Evolutionary conservation across 306 rosid genomes (phyloP).

Genomic region (Mucuna pruriens): DNA sequence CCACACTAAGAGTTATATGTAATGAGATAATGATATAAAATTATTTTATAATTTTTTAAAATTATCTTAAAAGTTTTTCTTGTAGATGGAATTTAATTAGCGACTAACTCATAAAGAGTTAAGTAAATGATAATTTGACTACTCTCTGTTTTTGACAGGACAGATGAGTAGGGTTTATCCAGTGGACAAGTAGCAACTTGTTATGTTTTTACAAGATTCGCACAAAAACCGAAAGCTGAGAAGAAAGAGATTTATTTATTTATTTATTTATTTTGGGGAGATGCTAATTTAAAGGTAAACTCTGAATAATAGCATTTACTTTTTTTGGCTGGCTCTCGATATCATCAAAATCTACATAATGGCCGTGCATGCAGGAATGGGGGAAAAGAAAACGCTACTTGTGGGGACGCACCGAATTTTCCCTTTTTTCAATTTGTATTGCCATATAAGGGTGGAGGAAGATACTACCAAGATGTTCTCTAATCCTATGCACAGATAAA

Average conservation of each 20-base stretch:
- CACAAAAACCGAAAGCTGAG: conserved; percentile 36
- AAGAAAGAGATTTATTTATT: neutral
- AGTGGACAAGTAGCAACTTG: conserved; percentile 20
- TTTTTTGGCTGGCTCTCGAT: conserved; percentile 35
- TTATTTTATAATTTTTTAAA: no score
- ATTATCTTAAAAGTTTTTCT: neutral
- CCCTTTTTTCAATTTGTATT: conserved; percentile 6
- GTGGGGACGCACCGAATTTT: neutral
- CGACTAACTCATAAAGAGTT: neutral
- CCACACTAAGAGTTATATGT: no score
- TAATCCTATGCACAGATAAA: neutral
- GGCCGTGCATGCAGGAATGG: neutral
- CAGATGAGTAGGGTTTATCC: conserved; percentile 28
- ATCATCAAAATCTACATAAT: conserved; percentile 31
- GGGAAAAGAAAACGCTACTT: conserved; percentile 22
- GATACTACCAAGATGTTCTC: neutral
- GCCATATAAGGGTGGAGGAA: neutral
- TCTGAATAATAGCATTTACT: conserved; percentile 28
- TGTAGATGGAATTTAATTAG: neutral
- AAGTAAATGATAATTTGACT: neutral
- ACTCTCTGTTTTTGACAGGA: conserved; percentile 7
- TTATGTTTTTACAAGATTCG: conserved; percentile 41
- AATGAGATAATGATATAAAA: no score
- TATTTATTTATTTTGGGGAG: conserved; percentile 9
- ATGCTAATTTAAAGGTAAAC: conserved; percentile 40